A percentile compares a stretch with the other conserved stretches of the same genome.
These are phyloP conservation scores for Herpotrichia juniperi DNA, from an alignment of 2,329 filamentous ascomycete genomes.

Conservation along the genomic window DNA sequence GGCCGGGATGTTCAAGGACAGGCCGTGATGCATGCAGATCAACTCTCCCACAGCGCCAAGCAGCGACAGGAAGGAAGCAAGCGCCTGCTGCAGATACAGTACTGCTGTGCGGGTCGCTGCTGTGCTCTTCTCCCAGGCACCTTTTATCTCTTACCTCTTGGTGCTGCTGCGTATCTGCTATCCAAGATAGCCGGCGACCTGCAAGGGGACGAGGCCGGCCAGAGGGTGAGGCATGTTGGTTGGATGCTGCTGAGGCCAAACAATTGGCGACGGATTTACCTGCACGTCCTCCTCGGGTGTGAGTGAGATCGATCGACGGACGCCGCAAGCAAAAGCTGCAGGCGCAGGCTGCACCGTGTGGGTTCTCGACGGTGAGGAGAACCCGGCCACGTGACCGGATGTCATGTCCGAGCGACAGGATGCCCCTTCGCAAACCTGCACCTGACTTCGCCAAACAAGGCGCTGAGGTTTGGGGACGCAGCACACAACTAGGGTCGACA, in stretches of 20 bases:
- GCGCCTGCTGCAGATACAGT: neutral
- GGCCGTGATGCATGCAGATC: constrained; percentile 50
- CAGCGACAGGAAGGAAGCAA: constrained; percentile 2
- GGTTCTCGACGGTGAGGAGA: constrained; percentile 1
- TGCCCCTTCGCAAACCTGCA: constrained; percentile 1
- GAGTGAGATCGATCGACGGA: constrained; percentile 36
- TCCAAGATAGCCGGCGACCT: constrained; percentile 18
- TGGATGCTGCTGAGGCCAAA: constrained; percentile 12
- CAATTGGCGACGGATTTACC: constrained; percentile 20
- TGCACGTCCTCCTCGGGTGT: constrained; percentile 24
- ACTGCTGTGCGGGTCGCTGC: neutral
- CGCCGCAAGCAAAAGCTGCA: constrained; percentile 20
- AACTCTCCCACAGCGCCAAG: constrained; percentile 33
- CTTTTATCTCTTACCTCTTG: neutral
- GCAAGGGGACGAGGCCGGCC: constrained; percentile 8
- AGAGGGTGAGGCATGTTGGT: constrained; percentile 8
- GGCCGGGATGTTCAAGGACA: constrained; percentile 42
- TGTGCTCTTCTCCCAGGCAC: constrained; percentile 2
- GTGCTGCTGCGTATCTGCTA: constrained; percentile 3
- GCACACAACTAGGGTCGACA: too few species aligned
- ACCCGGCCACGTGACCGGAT: neutral
- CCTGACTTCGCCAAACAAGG: constrained; percentile 13
- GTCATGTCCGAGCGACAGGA: constrained; percentile 3
- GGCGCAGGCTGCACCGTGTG: constrained; percentile 25
- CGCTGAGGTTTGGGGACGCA: too few species aligned